Percentiles rank a stretch among this genome's conserved stretches.
Conservation (phyloP, 192 early-diverging fungal species). For the Umbelopsis sp. region DNA sequence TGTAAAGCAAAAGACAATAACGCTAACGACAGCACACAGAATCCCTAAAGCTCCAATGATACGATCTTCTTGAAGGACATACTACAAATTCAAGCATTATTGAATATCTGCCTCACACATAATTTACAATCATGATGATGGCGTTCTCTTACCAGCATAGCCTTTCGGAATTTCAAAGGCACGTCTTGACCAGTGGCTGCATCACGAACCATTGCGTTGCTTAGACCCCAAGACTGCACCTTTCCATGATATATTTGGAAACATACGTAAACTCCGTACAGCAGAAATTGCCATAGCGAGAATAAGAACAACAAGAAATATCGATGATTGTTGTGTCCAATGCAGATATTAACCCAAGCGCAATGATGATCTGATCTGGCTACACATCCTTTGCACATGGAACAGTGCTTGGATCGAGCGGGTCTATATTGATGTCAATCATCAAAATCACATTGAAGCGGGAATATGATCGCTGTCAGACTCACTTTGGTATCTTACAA, state of each 20-base stretch:
- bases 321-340: conserved; percentile 55
- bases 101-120: not conserved
- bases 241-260: conserved; percentile 45
- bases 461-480: not conserved
- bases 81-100: conserved; percentile 25
- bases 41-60: conserved; percentile 54
- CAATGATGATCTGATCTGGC: conserved; percentile 55
- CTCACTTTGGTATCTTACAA: conserved; percentile 56
- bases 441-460: not conserved
- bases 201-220: conserved; percentile 28
- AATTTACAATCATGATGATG: not conserved
- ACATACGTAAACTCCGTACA: conserved; percentile 51
- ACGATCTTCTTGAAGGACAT: conserved; percentile 52
- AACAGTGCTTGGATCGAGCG: conserved; percentile 61
- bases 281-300: conserved; percentile 47
- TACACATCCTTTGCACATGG: conserved; percentile 56
- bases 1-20: conserved; percentile 52
- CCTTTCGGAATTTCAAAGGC: conserved; percentile 36
- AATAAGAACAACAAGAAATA: conserved; percentile 58
- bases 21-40: conserved; percentile 46
- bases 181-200: conserved; percentile 17
- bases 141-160: conserved; percentile 45
- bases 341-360: conserved; percentile 58
- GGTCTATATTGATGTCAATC: conserved; percentile 34
- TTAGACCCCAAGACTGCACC: conserved; percentile 36